Base-by-base conservation (phyloP, 768 basidiomycete genomes). In the Dendrothele bispora region DNA sequence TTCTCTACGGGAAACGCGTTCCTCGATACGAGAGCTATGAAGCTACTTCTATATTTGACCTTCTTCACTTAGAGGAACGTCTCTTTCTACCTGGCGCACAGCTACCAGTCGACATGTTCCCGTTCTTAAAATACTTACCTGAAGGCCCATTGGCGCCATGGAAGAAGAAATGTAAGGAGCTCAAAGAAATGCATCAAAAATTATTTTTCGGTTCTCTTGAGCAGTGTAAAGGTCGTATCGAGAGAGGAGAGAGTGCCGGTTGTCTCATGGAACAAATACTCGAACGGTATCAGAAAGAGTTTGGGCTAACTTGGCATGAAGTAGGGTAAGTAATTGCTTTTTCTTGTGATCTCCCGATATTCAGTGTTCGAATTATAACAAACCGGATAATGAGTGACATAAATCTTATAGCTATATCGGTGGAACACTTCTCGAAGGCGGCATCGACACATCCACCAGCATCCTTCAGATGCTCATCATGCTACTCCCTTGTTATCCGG, bases 41-140 rank as follows among this genome's bases (percentile, higher is more conserved):
- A 12, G 55, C 59, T 4, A 43, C 49, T 10, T 58, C 55, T 12
- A 66, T 65, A 44, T 60, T 60, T 49, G 48, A 64, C 17, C 61
- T 51, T 26, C 55, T 61, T 38, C 58, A 60, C 20, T 43, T 59
- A 27, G 65, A 61, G 55, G 49, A 56, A 7, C 44, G 57, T 6
- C 55, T 59, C 8, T 46, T 66, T 15, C 63, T 62, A 25, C 59
- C 65, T n/a, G 66, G 69, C 17, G 61, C 65, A 15, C 57, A 64
- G 37, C 67, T 69, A 4, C 69, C 69, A 4, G 51, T 70, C 7
- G 69, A 70, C 43, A 29, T 66, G n/a, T 47, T 70, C 29, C 67
- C 69, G 2, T 49, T 67, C 24, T 52, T 71, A 11, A 55, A 55
- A 22, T 55, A 62, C 35, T 55, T 71, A 3, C 70, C 70, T 4